Evolutionary conservation across 306 rosid species (phyloP), one percentile per base, ranked within the genome.

Genomic region (Prinsepia uniflora): DNA sequence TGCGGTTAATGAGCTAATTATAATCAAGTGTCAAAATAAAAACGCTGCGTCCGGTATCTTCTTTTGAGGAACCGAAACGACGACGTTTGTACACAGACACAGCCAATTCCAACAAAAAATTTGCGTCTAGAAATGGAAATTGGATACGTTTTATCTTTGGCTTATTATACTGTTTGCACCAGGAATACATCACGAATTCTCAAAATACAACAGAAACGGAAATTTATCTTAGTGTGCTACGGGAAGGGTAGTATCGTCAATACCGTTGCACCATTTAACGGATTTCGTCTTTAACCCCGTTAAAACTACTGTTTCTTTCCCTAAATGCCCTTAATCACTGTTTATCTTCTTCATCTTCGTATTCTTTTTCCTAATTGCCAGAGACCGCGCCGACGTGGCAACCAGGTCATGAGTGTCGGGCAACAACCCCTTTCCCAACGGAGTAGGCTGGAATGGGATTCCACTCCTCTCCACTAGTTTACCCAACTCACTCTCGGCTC

Each of bases 361-460:
- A n/a, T n/a, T n/a, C n/a, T n/a, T n/a, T 65, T 87, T 87, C 1
- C 97, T 92, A 0, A 94, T 94, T 0, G 97, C 97, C 10, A 94
- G 84, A 0, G 96, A 91, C 61, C 99, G 86, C 1, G 99, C 96
- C 1, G 99, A 97, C 0, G 97, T 82, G 8, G 97, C 97, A 0
- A 97, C 96, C 1, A 94, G 89, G 39, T 81, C 78, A 57, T 94
- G 99, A 9, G 90, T 79, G 44, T 94, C 99, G 0, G 99, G 82
- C 55, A 94, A 63, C 68, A 94, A 68, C 0, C 99, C 99, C 45
- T 94, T 91, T 19, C 96, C 97, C 97, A 94, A 89, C 0, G 99
- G 99, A 66, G 99, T 94, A 1, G 99, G 97, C 55, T 91, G 81
- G 78, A 94, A 94, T 5, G 97, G 99, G 57, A 91, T 89, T 36